phyloP scores from a whole-genome alignment of 139 green algal genomes.

The Yamagishiella unicocca region DNA sequence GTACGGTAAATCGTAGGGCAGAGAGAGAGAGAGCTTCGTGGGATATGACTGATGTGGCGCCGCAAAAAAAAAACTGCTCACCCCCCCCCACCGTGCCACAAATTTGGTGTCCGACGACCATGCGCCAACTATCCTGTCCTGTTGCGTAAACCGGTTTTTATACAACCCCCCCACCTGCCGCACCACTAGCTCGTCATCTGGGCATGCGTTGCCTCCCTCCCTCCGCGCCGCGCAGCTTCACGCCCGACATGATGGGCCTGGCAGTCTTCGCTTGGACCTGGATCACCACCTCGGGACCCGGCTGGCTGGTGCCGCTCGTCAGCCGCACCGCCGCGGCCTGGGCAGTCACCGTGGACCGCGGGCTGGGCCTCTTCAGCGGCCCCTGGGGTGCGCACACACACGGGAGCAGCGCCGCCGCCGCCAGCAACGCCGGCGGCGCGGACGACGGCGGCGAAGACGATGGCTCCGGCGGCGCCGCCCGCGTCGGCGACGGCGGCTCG shows the following conservation, averaged over 20 bases:
- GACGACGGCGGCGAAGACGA: background rate
- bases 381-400: background rate
- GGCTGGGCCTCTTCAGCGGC: constrained; percentile 76
- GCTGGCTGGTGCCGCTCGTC: constrained; percentile 68
- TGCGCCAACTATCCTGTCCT: too few species aligned
- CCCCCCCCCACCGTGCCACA: too few species aligned
- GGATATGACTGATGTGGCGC: too few species aligned
- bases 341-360: constrained; percentile 62
- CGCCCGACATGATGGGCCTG: constrained; percentile 62
- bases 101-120: too few species aligned
- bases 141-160: too few species aligned
- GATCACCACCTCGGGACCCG: constrained; percentile 64
- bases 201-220: too few species aligned
- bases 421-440: background rate
- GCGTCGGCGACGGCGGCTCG: too few species aligned
- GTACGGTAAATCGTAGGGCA: too few species aligned
- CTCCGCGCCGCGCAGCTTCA: constrained; percentile 56
- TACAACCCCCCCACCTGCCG: too few species aligned
- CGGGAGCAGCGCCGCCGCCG: background rate
- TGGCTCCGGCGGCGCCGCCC: background rate
- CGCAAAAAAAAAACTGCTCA: too few species aligned
- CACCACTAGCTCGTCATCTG: too few species aligned
- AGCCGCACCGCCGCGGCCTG: constrained; percentile 68
- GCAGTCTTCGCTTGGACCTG: constrained; percentile 73
- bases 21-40: too few species aligned